Evolutionary conservation across 179 eudicot genomes (phyloP).

Genomic region (Patellifolia procumbens): DNA sequence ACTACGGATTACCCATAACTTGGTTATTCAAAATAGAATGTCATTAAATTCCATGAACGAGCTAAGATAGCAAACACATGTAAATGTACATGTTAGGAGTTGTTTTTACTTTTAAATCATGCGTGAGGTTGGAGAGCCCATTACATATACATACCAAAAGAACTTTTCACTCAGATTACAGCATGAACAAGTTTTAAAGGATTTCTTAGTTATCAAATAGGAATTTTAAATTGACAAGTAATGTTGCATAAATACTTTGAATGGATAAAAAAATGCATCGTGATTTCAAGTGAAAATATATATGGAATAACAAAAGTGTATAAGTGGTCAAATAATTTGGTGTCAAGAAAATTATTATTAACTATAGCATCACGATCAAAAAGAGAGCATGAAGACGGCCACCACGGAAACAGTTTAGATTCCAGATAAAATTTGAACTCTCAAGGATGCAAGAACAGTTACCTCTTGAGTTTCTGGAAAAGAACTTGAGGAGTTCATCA

Average conservation of each 20-base stretch:
- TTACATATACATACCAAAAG: neutral
- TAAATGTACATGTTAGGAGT: neutral
- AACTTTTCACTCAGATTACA: no score
- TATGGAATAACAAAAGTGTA: neutral
- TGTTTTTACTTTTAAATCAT: neutral
- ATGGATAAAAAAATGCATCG: neutral
- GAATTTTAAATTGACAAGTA: no score
- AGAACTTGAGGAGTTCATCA: slow-evolving; percentile 91
- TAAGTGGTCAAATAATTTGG: neutral
- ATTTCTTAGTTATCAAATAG: no score
- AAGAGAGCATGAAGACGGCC: neutral
- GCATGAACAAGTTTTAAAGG: no score
- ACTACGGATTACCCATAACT: neutral
- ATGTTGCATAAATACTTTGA: neutral
- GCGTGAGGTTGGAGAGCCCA: neutral
- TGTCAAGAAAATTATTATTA: neutral
- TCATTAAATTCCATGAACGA: neutral
- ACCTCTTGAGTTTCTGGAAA: slow-evolving; percentile 78
- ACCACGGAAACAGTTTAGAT: neutral
- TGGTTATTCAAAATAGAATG: neutral
- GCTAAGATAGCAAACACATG: neutral
- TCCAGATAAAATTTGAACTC: neutral
- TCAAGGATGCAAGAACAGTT: slow-evolving; percentile 8
- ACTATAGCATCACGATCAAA: neutral
- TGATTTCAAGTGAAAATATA: neutral